Evolutionary conservation across 2,329 filamentous ascomycete genomes (phyloP).

Genomic region (Westerdykella sp.): DNA sequence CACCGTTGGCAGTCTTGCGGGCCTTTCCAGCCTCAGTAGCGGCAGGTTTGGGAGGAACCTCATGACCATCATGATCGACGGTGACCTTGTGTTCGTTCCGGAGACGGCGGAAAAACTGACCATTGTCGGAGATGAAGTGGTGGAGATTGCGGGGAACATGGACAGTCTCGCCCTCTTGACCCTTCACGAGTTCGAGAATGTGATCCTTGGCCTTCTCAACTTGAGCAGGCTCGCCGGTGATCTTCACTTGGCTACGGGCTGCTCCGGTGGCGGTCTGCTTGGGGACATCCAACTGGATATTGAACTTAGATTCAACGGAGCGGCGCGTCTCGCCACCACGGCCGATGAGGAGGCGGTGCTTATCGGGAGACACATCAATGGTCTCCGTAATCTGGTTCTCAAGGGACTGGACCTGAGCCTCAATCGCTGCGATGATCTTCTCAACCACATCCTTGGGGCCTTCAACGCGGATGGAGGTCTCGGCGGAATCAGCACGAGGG

Average conservation of each 20-base stretch:
- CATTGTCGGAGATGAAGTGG: conserved; percentile 79
- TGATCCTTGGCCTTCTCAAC: conserved; percentile 84
- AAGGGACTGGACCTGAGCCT: conserved; percentile 73
- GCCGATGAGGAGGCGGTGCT: conserved; percentile 87
- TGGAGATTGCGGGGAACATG: conserved; percentile 76
- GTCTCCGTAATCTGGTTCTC: conserved; percentile 74
- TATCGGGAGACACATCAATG: conserved; percentile 78
- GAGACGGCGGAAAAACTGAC: conserved; percentile 87
- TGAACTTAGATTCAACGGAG: conserved; percentile 78
- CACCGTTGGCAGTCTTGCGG: conserved; percentile 52
- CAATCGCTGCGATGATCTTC: conserved; percentile 76
- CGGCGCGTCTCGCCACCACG: conserved; percentile 84
- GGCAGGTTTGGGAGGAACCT: conserved; percentile 64
- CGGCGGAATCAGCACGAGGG: conserved; percentile 78
- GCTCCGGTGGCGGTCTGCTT: conserved; percentile 65
- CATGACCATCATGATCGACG: conserved; percentile 81
- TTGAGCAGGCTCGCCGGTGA: conserved; percentile 69
- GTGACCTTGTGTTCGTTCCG: conserved; percentile 81
- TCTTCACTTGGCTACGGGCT: conserved; percentile 76
- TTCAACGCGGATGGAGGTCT: conserved; percentile 80
- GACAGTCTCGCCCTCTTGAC: conserved; percentile 83
- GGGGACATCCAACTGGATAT: conserved; percentile 82
- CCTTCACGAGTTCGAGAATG: conserved; percentile 71
- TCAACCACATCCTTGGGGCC: conserved; percentile 79
- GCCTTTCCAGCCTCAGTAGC: conserved; percentile 41